Base-by-base conservation (phyloP, 768 basidiomycete species). In the Amanita subjunquillea region DNA sequence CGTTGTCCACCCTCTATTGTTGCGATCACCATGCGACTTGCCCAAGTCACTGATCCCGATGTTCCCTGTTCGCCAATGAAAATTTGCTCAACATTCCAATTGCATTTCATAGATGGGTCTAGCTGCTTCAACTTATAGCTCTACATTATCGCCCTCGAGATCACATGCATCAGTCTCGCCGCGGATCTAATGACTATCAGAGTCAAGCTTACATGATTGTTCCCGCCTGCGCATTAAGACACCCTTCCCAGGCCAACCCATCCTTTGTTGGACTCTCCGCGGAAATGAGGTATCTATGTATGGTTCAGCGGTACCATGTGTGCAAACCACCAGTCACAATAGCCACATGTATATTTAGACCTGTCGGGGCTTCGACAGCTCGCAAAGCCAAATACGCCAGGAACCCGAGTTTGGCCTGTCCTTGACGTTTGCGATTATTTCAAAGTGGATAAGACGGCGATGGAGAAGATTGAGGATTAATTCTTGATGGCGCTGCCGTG, bases 131-230 rank as follows among this genome's bases (percentile, higher is more conserved):
- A 17, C 17, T 17, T 17, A 17, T 17, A 17, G 17, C 17, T 17
- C 17, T 17, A 17, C 17, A 17, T 17, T 17, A 17, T 17, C 54
- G 97, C 94, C 1, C 64, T 69, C n/a, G 92, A 95, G 65, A 69
- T 95, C 12, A 93, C 84, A 70, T 77, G 93, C 6, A 67, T 96
- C 29, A 87, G 95, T 45, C 86, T 98, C 41, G 92, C 86, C 4
- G 85, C 88, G 2, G 90, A 91, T 23, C 79, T 97, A 1, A 98
- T 99, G 60, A 89, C 93, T 4, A 91, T 97, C 27, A 95, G 95
- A 2, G 91, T 94, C 25, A 93, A 99, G 64, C 72, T 98, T 76
- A 59, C 79, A 88, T 17, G 17, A 17, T 17, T 17, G 54, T 92
- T 54, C 71, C 86, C 57, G 82, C 82, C 57, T 17, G 53, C 88